Conservation (phyloP, 176 grass and related monocot genomes). For the Eleusine indica region DNA sequence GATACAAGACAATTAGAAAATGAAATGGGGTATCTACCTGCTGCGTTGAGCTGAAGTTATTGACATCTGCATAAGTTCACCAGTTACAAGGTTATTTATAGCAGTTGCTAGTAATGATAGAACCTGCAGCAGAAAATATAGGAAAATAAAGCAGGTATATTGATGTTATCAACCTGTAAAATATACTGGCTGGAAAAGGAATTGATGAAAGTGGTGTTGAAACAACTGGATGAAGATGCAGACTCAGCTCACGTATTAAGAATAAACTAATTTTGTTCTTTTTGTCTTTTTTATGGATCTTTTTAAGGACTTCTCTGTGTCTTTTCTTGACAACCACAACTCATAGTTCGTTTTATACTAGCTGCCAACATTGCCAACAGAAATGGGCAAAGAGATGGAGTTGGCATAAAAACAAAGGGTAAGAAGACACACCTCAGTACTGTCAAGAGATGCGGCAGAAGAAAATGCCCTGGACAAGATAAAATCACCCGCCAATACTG, state of each 20-base stretch:
- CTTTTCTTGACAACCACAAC: not conserved
- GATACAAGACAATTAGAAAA: constrained; percentile 6
- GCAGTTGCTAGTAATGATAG: constrained; percentile 67
- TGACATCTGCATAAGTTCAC: constrained; percentile 87
- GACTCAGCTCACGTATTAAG: not conserved
- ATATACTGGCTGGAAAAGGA: not conserved
- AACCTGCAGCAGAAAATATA: constrained; percentile 50
- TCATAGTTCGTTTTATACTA: constrained; percentile 1
- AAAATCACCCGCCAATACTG: constrained; percentile 85
- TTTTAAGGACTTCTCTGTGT: not conserved
- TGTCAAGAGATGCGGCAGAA: constrained; percentile 65
- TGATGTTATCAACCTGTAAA: constrained; percentile 9
- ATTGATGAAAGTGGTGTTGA: constrained; percentile 4
- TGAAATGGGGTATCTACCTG: constrained; percentile 51
- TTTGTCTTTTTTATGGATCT: not conserved
- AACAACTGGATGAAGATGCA: constrained; percentile 5
- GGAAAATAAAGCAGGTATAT: not conserved
- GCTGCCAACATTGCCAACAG: not conserved
- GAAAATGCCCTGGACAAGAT: constrained; percentile 82
- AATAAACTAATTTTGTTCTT: not conserved
- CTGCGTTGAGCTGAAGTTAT: constrained; percentile 61
- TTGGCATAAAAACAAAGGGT: not conserved
- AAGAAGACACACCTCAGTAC: constrained; percentile 47
- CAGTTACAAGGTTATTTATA: constrained; percentile 74
- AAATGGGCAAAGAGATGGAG: not conserved